Conservation (phyloP, 108 stramenopile genomes). For the Nitzschia palea region DNA sequence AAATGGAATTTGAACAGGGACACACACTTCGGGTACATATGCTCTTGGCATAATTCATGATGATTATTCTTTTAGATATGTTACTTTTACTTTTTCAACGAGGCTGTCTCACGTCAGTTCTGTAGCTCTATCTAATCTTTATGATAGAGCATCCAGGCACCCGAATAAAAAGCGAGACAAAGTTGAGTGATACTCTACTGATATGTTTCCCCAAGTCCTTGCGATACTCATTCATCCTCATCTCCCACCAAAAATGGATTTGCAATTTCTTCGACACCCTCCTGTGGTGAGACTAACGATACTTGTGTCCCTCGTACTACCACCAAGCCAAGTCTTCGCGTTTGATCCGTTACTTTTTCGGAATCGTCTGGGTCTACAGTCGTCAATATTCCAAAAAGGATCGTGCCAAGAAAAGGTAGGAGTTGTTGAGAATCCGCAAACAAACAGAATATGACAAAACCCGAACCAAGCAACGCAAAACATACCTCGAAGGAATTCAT, state of each 20-base stretch:
- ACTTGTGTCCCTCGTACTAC: slow-evolving; percentile 88
- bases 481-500: slow-evolving; percentile 81
- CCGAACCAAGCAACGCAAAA: not conserved
- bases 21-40: slow-evolving; percentile 37
- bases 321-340: slow-evolving; percentile 71
- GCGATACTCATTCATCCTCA: slow-evolving; percentile 59
- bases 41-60: slow-evolving; percentile 26
- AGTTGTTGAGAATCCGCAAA: not conserved
- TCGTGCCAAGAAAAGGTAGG: too few relatives aligned
- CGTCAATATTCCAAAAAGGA: not conserved
- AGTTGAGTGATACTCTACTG: too few relatives aligned
- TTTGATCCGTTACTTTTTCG: slow-evolving; percentile 63
- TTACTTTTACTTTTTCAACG: too few relatives aligned
- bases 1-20: slow-evolving; percentile 35
- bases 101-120: too few relatives aligned
- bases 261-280: slow-evolving; percentile 88
- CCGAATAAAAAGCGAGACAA: too few relatives aligned
- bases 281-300: slow-evolving; percentile 79
- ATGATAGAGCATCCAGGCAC: too few relatives aligned
- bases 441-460: not conserved
- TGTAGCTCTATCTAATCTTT: too few relatives aligned
- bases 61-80: too few relatives aligned
- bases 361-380: slow-evolving; percentile 62
- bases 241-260: slow-evolving; percentile 81
- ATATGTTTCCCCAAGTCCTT: too few relatives aligned